Evolutionary conservation across 352 stramenopile species (phyloP).

Genomic region (Phytophthora quininea): DNA sequence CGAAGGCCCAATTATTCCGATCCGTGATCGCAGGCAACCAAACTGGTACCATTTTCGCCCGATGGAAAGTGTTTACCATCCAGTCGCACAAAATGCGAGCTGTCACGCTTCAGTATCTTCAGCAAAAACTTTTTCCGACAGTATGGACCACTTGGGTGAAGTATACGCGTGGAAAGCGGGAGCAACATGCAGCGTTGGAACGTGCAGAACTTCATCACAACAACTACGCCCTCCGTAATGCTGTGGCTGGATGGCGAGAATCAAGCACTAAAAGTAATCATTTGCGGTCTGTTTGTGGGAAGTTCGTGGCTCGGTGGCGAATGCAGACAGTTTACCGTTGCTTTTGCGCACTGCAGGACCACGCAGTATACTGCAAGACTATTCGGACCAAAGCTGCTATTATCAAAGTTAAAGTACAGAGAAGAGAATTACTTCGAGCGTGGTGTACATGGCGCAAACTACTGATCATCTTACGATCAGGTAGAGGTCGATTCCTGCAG

Average conservation of each 20-base stretch:
- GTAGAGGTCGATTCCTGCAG: constrained; percentile 23
- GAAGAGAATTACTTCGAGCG: constrained; percentile 11
- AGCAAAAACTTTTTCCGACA: constrained; percentile 28
- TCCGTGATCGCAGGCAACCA: constrained; percentile 18
- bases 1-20: constrained; percentile 35
- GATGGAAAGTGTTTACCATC: constrained; percentile 27
- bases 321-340: constrained; percentile 46
- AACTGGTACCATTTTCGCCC: constrained; percentile 18
- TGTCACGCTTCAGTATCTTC: constrained; percentile 30
- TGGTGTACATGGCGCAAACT: constrained; percentile 52
- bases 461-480: constrained; percentile 31
- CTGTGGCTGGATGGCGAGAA: constrained; percentile 24
- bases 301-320: constrained; percentile 42
- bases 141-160: constrained; percentile 34
- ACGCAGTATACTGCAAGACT: constrained; percentile 10
- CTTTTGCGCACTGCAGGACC: constrained; percentile 28
- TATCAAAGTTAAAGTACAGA: constrained; percentile 12
- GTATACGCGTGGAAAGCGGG: constrained; percentile 8
- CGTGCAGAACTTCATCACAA: constrained; percentile 22
- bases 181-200: not conserved
- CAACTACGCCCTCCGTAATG: constrained; percentile 1
- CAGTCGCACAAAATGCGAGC: constrained; percentile 27
- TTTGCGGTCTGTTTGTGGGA: constrained; percentile 26
- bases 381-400: constrained; percentile 6
- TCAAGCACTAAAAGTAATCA: constrained; percentile 13